Conservation (phyloP, 2,329 filamentous ascomycete genomes). For the Emmonsiellopsis sp. region DNA sequence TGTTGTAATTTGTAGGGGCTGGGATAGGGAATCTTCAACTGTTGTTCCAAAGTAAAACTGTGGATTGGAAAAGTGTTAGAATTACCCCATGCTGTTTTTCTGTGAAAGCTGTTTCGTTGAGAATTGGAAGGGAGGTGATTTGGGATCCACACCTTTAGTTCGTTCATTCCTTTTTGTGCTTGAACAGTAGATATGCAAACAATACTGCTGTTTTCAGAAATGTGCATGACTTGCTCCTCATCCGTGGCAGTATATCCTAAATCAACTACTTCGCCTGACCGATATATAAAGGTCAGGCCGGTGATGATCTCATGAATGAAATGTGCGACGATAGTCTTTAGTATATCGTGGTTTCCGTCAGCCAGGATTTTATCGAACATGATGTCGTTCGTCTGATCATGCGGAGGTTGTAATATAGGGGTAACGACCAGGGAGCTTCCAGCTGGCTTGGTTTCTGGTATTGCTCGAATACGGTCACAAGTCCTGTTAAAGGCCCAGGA, state of each 20-base stretch:
- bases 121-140: too few relatives aligned
- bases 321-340: not conserved
- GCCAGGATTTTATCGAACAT: not conserved
- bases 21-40: too few relatives aligned
- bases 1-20: too few relatives aligned
- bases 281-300: slow-evolving; percentile 2
- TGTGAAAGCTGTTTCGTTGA: too few relatives aligned
- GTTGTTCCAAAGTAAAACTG: too few relatives aligned
- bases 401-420: not conserved
- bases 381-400: slow-evolving; percentile 1
- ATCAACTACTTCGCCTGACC: not conserved
- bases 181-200: too few relatives aligned
- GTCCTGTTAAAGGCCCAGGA: slow-evolving; percentile 4
- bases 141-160: too few relatives aligned
- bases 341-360: not conserved
- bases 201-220: too few relatives aligned
- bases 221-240: too few relatives aligned
- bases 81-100: too few relatives aligned
- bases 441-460: not conserved
- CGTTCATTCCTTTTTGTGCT: too few relatives aligned
- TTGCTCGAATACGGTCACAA: slow-evolving; percentile 4
- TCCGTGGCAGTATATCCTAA: not conserved
- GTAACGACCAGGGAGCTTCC: not conserved
- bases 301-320: not conserved
- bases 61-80: too few relatives aligned